These are phyloP conservation scores for Candida silvicultrix DNA, from an alignment of 805 yeast genomes.

Conservation along the genomic window DNA sequence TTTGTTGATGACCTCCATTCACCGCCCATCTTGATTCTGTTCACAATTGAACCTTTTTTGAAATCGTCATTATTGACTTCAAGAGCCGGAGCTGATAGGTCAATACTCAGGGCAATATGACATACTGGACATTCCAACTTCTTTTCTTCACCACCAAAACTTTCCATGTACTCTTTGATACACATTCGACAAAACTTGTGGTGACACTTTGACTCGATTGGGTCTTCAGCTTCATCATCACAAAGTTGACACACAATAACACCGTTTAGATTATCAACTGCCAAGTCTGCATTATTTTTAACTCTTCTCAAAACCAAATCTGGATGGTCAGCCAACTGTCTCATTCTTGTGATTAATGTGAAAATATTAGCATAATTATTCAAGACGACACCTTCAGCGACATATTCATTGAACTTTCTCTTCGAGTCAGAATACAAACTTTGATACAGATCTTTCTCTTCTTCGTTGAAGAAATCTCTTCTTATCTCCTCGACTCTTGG, in stretches of 20 bases:
- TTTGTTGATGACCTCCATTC: conserved; percentile 94
- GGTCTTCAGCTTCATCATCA: conserved; percentile 98
- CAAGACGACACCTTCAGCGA: conserved; percentile 92
- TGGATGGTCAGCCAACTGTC: conserved; percentile 98
- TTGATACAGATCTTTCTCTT: conserved; percentile 88
- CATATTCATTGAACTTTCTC: conserved; percentile 86
- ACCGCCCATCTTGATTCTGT: conserved; percentile 80
- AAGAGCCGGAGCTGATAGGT: conserved; percentile 78
- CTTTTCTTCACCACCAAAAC: conserved; percentile 54
- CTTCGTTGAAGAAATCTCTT: conserved; percentile 83
- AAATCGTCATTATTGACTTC: conserved; percentile 52
- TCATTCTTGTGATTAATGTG: conserved; percentile 92
- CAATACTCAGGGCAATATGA: conserved; percentile 88
- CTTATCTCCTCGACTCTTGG: conserved; percentile 91
- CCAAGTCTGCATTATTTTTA: conserved; percentile 30
- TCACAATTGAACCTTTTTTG: conserved; percentile 68
- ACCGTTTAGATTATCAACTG: conserved; percentile 28
- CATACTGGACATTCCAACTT: conserved; percentile 91
- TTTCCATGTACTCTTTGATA: conserved; percentile 81
- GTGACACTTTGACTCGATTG: conserved; percentile 90
- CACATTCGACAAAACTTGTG: conserved; percentile 93
- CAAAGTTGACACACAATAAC: conserved; percentile 83
- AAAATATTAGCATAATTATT: conserved; percentile 97
- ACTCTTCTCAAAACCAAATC: conserved; percentile 81
- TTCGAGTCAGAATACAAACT: conserved; percentile 82